Conservation (phyloP, 1,139 yeast species). For the Zygoascus meyerae region DNA sequence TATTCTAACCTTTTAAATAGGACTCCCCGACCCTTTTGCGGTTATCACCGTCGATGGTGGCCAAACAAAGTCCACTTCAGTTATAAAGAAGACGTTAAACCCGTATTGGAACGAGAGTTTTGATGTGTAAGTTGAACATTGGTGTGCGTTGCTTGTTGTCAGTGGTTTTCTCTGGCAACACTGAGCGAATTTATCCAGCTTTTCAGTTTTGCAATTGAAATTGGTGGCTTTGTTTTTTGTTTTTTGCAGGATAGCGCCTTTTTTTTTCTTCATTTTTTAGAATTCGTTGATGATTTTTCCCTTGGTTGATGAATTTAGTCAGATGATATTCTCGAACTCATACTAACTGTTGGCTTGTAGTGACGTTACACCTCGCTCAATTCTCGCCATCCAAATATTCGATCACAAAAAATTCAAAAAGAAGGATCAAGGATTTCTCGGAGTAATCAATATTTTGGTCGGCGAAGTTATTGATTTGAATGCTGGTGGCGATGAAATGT, state of each 20-base stretch:
- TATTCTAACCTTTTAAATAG: conserved; percentile 12
- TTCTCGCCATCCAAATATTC: conserved; percentile 87
- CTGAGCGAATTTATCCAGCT: too few relatives aligned
- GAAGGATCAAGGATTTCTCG: conserved; percentile 98
- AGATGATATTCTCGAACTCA: too few relatives aligned
- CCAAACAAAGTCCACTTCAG: conserved; percentile 90
- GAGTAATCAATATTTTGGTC: conserved; percentile 86
- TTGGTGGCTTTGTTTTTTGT: too few relatives aligned
- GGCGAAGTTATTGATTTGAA: conserved; percentile 82
- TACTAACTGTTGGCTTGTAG: neutral
- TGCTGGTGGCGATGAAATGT: conserved; percentile 62
- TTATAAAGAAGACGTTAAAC: conserved; percentile 87
- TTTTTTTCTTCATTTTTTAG: too few relatives aligned
- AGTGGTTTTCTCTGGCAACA: too few relatives aligned
- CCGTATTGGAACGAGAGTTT: conserved; percentile 98
- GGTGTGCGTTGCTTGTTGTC: neutral
- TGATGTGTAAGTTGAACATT: conserved; percentile 37
- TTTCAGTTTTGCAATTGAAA: too few relatives aligned
- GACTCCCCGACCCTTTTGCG: conserved; percentile 91
- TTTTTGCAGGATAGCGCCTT: too few relatives aligned
- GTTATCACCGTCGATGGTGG: conserved; percentile 95
- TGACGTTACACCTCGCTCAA: conserved; percentile 76
- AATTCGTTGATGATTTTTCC: too few relatives aligned
- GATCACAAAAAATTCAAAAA: conserved; percentile 96
- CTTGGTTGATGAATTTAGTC: too few relatives aligned